A percentile compares a stretch with the other conserved stretches of the same genome.
Evolutionary conservation across 2,329 filamentous ascomycete species (phyloP).

Genomic region (Sclerotinia glacialis): DNA sequence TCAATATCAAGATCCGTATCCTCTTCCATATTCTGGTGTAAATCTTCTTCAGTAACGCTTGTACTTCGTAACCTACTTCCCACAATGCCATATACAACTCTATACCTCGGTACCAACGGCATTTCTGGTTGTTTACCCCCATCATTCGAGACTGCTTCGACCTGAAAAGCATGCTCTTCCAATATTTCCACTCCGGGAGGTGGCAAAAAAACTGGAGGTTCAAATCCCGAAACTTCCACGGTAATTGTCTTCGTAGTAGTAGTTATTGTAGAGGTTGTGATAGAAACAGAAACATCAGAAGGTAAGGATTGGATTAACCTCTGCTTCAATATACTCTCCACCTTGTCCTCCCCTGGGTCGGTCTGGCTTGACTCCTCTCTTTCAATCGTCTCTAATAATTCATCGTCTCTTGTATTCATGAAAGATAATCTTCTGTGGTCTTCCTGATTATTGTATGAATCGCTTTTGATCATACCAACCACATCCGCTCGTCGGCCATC

Average conservation of each 20-base stretch:
- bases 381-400: conserved; percentile 42
- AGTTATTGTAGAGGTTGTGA: conserved; percentile 57
- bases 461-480: conserved; percentile 39
- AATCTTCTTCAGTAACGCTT: conserved; percentile 37
- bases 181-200: conserved; percentile 59
- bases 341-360: conserved; percentile 40
- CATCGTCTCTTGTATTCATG: conserved; percentile 32
- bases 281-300: conserved; percentile 55
- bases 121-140: conserved; percentile 27
- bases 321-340: conserved; percentile 49
- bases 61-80: conserved; percentile 50
- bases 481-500: conserved; percentile 58
- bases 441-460: conserved; percentile 37
- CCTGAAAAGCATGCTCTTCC: conserved; percentile 45
- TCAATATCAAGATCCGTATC: conserved; percentile 27
- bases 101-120: conserved; percentile 42
- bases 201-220: conserved; percentile 51
- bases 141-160: conserved; percentile 26
- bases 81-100: conserved; percentile 59
- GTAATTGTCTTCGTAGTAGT: conserved; percentile 62
- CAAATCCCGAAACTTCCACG: conserved; percentile 57
- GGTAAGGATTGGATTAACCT: conserved; percentile 56
- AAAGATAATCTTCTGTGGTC: conserved; percentile 37
- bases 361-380: conserved; percentile 42
- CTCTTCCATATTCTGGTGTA: conserved; percentile 33